Percentiles rank a stretch among this genome's conserved stretches.
Evolutionary conservation across 164 flowering plant species (phyloP).

Genomic region (Saururus chinensis): DNA sequence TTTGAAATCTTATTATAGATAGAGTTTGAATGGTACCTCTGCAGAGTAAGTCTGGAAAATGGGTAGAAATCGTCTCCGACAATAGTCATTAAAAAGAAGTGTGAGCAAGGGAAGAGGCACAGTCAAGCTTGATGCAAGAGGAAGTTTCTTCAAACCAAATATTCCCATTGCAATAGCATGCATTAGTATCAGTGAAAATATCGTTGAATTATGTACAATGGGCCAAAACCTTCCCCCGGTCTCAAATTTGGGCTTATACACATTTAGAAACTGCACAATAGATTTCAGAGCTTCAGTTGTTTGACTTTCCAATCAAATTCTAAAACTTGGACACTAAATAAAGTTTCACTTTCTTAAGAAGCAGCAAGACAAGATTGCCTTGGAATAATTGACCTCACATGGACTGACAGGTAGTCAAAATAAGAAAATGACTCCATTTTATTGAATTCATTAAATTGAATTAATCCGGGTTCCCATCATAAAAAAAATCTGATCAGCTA

Average conservation of each 20-base stretch:
- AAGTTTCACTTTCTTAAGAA: too few species aligned
- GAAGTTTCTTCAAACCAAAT: constrained; percentile 77
- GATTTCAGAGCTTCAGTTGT: constrained; percentile 1
- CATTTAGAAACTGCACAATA: constrained; percentile 61
- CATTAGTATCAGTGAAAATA: constrained; percentile 76
- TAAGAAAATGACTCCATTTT: too few species aligned
- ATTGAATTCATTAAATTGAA: too few species aligned
- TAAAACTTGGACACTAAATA: neutral
- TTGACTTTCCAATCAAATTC: neutral
- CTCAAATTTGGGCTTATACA: constrained; percentile 64
- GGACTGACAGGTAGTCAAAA: too few species aligned
- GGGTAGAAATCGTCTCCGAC: constrained; percentile 76
- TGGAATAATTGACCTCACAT: too few species aligned
- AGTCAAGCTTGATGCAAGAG: constrained; percentile 61
- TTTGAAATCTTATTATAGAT: too few species aligned
- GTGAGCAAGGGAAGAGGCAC: constrained; percentile 72
- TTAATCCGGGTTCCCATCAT: too few species aligned
- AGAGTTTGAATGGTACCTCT: constrained; percentile 40
- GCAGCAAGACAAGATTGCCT: too few species aligned
- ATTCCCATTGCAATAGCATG: constrained; percentile 81
- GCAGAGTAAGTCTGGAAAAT: constrained; percentile 54
- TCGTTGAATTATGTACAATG: constrained; percentile 58
- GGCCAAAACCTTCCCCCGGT: constrained; percentile 92
- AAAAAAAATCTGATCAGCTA: too few species aligned
- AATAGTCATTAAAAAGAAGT: constrained; percentile 70